phyloP scores from a whole-genome alignment of 1,284 basidiomycete genomes.

The Cutaneotrichosporon sp. region DNA sequence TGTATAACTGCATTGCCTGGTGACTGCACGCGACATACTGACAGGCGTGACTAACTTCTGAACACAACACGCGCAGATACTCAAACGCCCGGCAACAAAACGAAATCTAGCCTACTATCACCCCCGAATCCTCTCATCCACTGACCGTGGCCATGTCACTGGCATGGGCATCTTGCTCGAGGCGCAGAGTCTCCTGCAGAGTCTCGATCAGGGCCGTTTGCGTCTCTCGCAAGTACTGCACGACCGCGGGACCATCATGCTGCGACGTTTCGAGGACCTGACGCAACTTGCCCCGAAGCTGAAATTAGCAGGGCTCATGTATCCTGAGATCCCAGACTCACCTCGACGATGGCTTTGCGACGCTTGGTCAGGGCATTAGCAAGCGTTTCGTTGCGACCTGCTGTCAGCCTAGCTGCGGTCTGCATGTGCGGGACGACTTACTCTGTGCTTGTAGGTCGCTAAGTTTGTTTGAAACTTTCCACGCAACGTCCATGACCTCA shows the following conservation, averaged over 20 bases:
- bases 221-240: conserved; percentile 6
- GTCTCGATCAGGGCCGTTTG: conserved; percentile 1
- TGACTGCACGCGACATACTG: no score
- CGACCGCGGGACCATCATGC: background rate
- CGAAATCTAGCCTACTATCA: no score
- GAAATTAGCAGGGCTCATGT: background rate
- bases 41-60: no score
- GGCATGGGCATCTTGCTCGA: background rate
- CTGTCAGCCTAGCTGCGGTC: background rate
- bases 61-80: no score
- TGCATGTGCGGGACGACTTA: conserved; percentile 2
- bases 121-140: no score
- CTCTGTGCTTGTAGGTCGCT: conserved; percentile 57
- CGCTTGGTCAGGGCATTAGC: conserved; percentile 9
- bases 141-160: background rate
- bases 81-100: no score
- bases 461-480: conserved; percentile 59
- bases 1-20: no score
- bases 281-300: conserved; percentile 16
- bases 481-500: conserved; percentile 60
- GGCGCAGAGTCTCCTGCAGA: background rate
- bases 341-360: conserved; percentile 19
- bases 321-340: background rate
- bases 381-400: conserved; percentile 15
- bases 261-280: conserved; percentile 9